A percentile compares a stretch with the other conserved stretches of the same genome.
These are phyloP conservation scores for Blumeria hordei DNA, from an alignment of 2,329 filamentous ascomycete species.

Conservation along the genomic window DNA sequence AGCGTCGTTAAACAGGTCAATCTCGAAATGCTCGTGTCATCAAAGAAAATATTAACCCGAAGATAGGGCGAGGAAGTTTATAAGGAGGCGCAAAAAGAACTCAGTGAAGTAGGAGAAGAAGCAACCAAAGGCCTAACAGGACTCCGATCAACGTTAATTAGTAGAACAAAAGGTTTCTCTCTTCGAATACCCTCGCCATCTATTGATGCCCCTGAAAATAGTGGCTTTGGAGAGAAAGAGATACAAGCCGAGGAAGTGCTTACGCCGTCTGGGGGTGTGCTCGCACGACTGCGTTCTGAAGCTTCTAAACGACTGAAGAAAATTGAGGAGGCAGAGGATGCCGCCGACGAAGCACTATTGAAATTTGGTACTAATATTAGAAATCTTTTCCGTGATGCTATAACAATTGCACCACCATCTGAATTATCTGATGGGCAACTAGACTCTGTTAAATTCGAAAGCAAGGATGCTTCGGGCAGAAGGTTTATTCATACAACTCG, in stretches of 20 bases:
- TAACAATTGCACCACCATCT: slow-evolving; percentile 58
- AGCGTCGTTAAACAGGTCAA: slow-evolving; percentile 78
- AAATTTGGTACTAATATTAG: slow-evolving; percentile 77
- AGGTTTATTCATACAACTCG: slow-evolving; percentile 83
- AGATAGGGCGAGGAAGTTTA: slow-evolving; percentile 54
- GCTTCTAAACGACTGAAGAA: slow-evolving; percentile 69
- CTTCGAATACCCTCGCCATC: slow-evolving; percentile 17
- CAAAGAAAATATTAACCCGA: not conserved
- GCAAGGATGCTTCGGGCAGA: slow-evolving; percentile 72
- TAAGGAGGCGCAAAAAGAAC: slow-evolving; percentile 68
- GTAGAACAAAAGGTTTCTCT: slow-evolving; percentile 47
- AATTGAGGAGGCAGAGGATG: slow-evolving; percentile 78
- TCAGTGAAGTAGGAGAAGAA: slow-evolving; percentile 53
- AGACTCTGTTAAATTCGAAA: slow-evolving; percentile 67
- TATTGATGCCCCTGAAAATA: slow-evolving; percentile 1
- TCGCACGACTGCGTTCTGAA: slow-evolving; percentile 52
- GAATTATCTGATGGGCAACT: slow-evolving; percentile 23
- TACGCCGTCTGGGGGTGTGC: slow-evolving; percentile 34
- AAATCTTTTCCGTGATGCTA: slow-evolving; percentile 74
- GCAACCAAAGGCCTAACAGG: slow-evolving; percentile 59
- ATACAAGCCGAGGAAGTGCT: slow-evolving; percentile 22
- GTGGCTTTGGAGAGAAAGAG: slow-evolving; percentile 14
- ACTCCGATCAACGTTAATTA: slow-evolving; percentile 41
- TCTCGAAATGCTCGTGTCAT: not conserved
- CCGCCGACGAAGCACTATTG: slow-evolving; percentile 80